Evolutionary conservation across 768 basidiomycete genomes (phyloP).

Genomic region (Suillus spraguei): DNA sequence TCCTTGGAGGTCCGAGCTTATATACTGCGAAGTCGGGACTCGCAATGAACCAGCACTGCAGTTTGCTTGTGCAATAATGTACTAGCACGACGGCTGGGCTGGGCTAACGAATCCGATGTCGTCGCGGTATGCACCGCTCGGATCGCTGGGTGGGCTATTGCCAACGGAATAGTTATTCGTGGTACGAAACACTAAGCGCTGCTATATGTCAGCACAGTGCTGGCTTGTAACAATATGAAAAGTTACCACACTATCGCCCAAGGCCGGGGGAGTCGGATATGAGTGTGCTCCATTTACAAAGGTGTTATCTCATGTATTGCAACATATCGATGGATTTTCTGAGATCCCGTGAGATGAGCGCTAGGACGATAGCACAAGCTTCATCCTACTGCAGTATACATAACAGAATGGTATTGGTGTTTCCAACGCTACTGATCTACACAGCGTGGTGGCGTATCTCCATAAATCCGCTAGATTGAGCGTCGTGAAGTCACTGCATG

Average conservation of each 20-base stretch:
- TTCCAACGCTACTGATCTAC: no score
- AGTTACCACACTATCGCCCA: background rate
- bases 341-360: background rate
- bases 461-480: background rate
- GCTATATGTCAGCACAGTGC: background rate
- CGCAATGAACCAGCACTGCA: background rate
- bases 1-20: no score
- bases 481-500: conserved; percentile 2
- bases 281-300: background rate
- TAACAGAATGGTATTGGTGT: no score
- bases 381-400: background rate
- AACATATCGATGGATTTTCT: no score
- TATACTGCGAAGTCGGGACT: background rate
- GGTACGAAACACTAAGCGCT: background rate
- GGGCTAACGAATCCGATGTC: no score
- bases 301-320: background rate
- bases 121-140: background rate
- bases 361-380: background rate
- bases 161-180: no score
- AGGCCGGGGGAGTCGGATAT: background rate
- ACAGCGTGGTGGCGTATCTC: background rate
- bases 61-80: conserved; percentile 1
- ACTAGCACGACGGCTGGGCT: background rate
- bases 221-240: background rate
- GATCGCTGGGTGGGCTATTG: background rate